Evolutionary conservation across 2,329 filamentous ascomycete species (phyloP).

Genomic region (Sarocladiaceae sp.): DNA sequence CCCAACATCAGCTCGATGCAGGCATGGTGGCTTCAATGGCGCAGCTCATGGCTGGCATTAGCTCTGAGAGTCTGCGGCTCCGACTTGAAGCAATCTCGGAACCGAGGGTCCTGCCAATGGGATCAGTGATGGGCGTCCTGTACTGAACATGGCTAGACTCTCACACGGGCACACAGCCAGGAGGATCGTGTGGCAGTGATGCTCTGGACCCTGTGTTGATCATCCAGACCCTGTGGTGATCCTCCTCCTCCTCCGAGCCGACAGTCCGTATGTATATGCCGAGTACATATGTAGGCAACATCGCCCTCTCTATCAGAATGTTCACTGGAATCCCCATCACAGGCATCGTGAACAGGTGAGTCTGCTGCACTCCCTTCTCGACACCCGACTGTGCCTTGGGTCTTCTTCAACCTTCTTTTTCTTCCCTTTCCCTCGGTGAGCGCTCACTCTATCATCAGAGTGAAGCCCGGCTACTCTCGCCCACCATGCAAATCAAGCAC

Average conservation of each 20-base stretch:
- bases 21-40: slow-evolving; percentile 6
- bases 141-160: too few species aligned
- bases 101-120: too few species aligned
- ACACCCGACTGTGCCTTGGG: slow-evolving; percentile 1
- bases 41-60: background rate
- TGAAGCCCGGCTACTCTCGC: background rate
- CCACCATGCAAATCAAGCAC: slow-evolving; percentile 1
- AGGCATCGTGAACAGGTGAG: slow-evolving; percentile 2
- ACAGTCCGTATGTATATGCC: too few species aligned
- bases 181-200: too few species aligned
- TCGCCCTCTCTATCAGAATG: background rate
- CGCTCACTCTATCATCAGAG: background rate
- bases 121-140: too few species aligned
- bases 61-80: background rate
- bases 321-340: background rate
- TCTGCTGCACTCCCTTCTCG: background rate
- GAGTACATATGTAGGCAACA: background rate
- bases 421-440: background rate
- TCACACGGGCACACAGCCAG: too few species aligned
- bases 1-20: background rate
- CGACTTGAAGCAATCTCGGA: background rate
- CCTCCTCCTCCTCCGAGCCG: background rate
- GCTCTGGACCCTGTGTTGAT: too few species aligned
- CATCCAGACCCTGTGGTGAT: background rate
- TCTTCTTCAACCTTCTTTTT: background rate